phyloP scores from a whole-genome alignment of 441 rosid genomes.

The Macaranga tanarius region DNA sequence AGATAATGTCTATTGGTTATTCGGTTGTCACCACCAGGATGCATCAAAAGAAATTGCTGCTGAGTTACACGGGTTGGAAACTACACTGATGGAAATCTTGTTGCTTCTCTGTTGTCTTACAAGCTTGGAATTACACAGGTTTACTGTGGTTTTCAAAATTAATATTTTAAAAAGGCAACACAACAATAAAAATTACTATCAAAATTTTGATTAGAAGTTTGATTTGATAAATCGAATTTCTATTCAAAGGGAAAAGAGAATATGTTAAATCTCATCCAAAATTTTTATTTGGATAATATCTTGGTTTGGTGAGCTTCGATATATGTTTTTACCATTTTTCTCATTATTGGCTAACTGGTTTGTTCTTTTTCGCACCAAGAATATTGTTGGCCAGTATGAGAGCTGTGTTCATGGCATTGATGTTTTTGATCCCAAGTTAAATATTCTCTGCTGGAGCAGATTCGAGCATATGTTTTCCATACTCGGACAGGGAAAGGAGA shows the following conservation, averaged over 20 bases:
- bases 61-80: conserved; percentile 44
- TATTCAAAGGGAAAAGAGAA: neutral
- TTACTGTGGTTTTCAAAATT: conserved; percentile 1
- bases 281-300: no score
- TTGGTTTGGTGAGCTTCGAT: neutral
- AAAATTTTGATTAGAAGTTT: neutral
- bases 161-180: conserved; percentile 2
- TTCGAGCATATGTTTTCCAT: conserved; percentile 62
- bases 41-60: conserved; percentile 58
- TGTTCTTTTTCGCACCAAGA: conserved; percentile 45
- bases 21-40: conserved; percentile 44
- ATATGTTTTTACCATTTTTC: neutral
- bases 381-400: conserved; percentile 65
- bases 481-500: conserved; percentile 49
- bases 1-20: neutral
- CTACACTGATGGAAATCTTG: conserved; percentile 74
- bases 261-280: no score
- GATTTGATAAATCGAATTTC: conserved; percentile 11
- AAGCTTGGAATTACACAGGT: conserved; percentile 66
- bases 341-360: conserved; percentile 4
- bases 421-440: conserved; percentile 75
- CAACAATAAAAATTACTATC: neutral
- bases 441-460: conserved; percentile 79
- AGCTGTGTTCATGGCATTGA: conserved; percentile 68
- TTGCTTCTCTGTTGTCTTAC: conserved; percentile 56